Conservation (phyloP, 108 stramenopile genomes). For the Pelagomonas calceolata region DNA sequence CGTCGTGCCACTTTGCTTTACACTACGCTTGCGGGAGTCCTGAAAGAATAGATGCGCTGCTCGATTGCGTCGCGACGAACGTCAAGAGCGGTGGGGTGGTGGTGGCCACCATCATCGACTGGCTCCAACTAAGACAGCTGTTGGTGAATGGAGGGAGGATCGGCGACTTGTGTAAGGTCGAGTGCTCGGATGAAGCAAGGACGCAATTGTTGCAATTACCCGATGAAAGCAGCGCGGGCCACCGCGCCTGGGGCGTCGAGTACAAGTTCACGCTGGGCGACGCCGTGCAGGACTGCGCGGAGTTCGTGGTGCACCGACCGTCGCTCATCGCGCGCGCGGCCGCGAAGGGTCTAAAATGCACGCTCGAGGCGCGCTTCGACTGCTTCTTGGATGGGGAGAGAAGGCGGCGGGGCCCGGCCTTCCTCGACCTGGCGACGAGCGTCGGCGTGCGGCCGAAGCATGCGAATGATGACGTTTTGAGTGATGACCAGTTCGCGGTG, state of each 20-base stretch:
- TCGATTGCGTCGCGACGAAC: background rate
- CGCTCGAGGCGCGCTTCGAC: background rate
- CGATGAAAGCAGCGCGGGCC: background rate
- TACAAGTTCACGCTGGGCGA: slow-evolving; percentile 12
- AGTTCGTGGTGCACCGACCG: slow-evolving; percentile 5
- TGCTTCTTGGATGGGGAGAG: background rate
- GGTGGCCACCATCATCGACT: background rate
- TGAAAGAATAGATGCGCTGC: background rate
- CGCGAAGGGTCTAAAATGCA: background rate
- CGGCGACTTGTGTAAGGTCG: background rate
- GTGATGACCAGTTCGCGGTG: background rate
- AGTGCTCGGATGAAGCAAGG: background rate
- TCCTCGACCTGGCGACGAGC: background rate
- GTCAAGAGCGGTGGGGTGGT: background rate
- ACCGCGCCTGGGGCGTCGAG: slow-evolving; percentile 2
- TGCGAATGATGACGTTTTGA: background rate
- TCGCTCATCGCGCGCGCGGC: background rate
- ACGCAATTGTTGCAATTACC: background rate
- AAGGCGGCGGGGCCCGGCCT: background rate
- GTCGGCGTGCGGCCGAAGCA: background rate
- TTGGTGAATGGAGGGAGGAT: background rate
- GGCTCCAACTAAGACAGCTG: background rate
- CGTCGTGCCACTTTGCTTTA: slow-evolving; percentile 6
- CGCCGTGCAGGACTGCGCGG: slow-evolving; percentile 11
- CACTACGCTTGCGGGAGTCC: slow-evolving; percentile 5